These are phyloP conservation scores for Lumnitzera littorea DNA, from an alignment of 345 rosid species.

Conservation along the genomic window DNA sequence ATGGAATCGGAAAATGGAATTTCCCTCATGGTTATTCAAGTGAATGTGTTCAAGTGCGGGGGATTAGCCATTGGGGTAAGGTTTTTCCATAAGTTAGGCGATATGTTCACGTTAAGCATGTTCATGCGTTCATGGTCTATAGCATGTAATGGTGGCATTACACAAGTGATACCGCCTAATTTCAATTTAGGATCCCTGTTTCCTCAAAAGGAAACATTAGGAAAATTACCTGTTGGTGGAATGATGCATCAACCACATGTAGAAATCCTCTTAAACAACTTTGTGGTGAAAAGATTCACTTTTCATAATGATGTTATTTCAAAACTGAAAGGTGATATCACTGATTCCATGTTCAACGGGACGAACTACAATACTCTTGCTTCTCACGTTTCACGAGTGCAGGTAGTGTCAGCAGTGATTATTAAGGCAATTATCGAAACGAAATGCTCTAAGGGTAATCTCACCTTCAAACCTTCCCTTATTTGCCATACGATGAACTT, in stretches of 20 bases:
- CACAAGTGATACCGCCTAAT: neutral
- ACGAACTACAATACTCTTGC: neutral
- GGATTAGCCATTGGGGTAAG: slow-evolving; percentile 15
- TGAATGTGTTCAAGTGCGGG: slow-evolving; percentile 19
- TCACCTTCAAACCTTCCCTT: slow-evolving; percentile 6
- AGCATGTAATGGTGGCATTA: too few relatives aligned
- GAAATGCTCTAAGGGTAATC: too few relatives aligned
- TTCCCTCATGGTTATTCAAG: slow-evolving; percentile 11
- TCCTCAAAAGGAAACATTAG: slow-evolving; percentile 1
- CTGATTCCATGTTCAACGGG: neutral
- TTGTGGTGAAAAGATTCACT: slow-evolving; percentile 12
- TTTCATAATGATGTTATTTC: slow-evolving; percentile 9
- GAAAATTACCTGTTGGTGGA: too few relatives aligned
- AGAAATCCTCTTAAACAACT: neutral
- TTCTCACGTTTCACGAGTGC: slow-evolving; percentile 12
- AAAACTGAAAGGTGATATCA: slow-evolving; percentile 6
- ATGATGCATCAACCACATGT: neutral
- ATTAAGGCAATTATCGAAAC: slow-evolving; percentile 7
- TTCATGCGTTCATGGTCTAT: slow-evolving; percentile 13
- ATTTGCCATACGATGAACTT: neutral
- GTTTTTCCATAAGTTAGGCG: slow-evolving; percentile 13
- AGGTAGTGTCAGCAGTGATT: slow-evolving; percentile 9
- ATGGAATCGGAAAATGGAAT: neutral
- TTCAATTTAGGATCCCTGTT: slow-evolving; percentile 9
- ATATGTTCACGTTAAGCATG: slow-evolving; percentile 11